phyloP scores from a whole-genome alignment of 495 filamentous ascomycete species.

The Podospora fimiseda region DNA sequence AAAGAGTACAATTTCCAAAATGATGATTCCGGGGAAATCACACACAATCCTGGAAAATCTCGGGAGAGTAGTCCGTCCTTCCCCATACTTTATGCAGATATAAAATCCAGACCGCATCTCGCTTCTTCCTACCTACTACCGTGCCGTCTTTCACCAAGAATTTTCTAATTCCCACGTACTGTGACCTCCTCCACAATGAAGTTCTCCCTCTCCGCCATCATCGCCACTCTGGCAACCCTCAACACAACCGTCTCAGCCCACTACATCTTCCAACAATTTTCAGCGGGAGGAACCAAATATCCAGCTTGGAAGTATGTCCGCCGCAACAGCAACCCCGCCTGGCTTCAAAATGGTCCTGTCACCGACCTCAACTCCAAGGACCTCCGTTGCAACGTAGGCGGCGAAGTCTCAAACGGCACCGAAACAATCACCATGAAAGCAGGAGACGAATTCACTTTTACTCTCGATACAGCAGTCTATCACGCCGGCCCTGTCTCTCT shows the following conservation, averaged over 20 bases:
- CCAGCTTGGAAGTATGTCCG: conserved; percentile 46
- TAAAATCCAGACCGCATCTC: neutral
- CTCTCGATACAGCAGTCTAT: conserved; percentile 47
- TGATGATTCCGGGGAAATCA: too few species aligned
- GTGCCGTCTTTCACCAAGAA: conserved; percentile 2
- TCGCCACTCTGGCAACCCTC: conserved; percentile 22
- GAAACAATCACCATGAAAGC: conserved; percentile 42
- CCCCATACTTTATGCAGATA: neutral
- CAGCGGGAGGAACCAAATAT: conserved; percentile 38
- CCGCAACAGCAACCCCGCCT: conserved; percentile 43
- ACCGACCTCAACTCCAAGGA: conserved; percentile 46
- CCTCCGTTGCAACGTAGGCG: conserved; percentile 55
- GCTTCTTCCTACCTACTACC: conserved; percentile 1
- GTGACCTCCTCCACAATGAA: conserved; percentile 25
- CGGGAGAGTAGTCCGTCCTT: neutral
- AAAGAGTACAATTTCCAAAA: too few species aligned
- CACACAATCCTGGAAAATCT: too few species aligned
- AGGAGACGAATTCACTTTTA: conserved; percentile 46
- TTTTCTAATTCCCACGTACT: neutral
- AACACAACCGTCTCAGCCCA: conserved; percentile 30
- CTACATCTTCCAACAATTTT: conserved; percentile 47
- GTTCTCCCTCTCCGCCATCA: conserved; percentile 22
- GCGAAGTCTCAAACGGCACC: conserved; percentile 40
- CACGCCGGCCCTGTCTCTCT: conserved; percentile 46
- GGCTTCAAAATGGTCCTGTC: conserved; percentile 50